Conservation (phyloP, 805 yeast species). For the Torulaspora maleeae region DNA sequence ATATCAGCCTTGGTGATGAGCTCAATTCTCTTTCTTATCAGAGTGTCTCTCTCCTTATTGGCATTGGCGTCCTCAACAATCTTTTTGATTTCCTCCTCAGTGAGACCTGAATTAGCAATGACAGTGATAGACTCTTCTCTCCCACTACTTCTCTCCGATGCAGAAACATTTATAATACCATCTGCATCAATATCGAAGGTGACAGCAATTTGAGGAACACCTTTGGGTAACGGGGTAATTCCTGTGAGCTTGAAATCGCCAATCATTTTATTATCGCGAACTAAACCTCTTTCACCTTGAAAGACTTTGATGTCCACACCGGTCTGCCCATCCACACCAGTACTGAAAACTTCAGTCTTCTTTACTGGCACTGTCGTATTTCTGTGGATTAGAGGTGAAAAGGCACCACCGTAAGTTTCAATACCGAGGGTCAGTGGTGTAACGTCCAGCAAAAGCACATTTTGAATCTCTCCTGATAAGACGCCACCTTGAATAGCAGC, state of each 20-base stretch:
- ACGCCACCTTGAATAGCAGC: constrained; percentile 90
- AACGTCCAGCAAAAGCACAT: constrained; percentile 72
- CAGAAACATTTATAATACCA: constrained; percentile 77
- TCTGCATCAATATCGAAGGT: constrained; percentile 78
- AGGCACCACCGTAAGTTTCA: constrained; percentile 80
- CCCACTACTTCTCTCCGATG: constrained; percentile 73
- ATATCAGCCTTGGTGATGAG: constrained; percentile 72
- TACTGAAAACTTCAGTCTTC: constrained; percentile 68
- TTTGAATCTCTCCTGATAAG: constrained; percentile 74
- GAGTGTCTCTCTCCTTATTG: constrained; percentile 56
- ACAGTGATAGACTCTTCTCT: constrained; percentile 63
- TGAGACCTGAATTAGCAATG: constrained; percentile 63
- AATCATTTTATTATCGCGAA: constrained; percentile 69
- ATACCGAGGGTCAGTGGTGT: constrained; percentile 80
- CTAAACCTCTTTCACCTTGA: constrained; percentile 79
- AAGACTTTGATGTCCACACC: constrained; percentile 75
- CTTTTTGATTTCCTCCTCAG: constrained; percentile 61
- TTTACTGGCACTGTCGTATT: constrained; percentile 74
- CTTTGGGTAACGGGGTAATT: constrained; percentile 73
- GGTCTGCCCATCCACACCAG: constrained; percentile 82
- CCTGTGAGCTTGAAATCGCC: constrained; percentile 70
- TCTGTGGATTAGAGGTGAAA: constrained; percentile 72
- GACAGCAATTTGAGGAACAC: constrained; percentile 73
- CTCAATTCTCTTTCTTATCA: constrained; percentile 56
- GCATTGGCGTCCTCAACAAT: constrained; percentile 63